Conservation (phyloP, 257 asterid species). For the Ehretia macrophylla region DNA sequence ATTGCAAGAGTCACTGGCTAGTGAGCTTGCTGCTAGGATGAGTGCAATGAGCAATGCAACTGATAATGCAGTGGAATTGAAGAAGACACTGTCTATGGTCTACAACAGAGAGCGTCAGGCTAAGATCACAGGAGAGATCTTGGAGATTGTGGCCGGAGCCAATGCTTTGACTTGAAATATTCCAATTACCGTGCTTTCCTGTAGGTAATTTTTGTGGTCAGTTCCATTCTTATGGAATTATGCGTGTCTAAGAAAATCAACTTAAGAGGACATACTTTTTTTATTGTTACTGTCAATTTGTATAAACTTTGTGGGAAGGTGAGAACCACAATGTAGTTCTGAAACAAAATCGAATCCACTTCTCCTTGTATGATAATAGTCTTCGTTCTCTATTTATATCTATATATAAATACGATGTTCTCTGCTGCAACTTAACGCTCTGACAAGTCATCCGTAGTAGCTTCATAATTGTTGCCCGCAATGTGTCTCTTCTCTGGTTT, state of each 20-base stretch:
- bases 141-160: slow-evolving; percentile 95
- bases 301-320: slow-evolving; percentile 28
- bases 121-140: slow-evolving; percentile 84
- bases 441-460: no score
- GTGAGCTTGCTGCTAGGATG: slow-evolving; percentile 94
- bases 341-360: slow-evolving; percentile 3
- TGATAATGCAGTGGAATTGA: slow-evolving; percentile 71
- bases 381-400: no score
- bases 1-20: slow-evolving; percentile 78
- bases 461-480: no score
- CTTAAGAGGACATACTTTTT: slow-evolving; percentile 28
- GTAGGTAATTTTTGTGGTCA: slow-evolving; percentile 23
- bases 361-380: no score
- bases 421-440: no score
- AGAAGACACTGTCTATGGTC: slow-evolving; percentile 45
- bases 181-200: slow-evolving; percentile 20
- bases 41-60: slow-evolving; percentile 86
- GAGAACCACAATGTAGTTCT: slow-evolving; percentile 37
- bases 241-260: slow-evolving; percentile 28
- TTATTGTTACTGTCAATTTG: slow-evolving; percentile 32
- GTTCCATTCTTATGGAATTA: slow-evolving; percentile 13
- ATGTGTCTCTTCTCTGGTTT: no score
- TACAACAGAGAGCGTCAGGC: slow-evolving; percentile 88
- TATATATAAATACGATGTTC: no score
- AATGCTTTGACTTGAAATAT: slow-evolving; percentile 39